Conservation (phyloP, 805 yeast genomes). For the Saccharomycopsis malanga region DNA sequence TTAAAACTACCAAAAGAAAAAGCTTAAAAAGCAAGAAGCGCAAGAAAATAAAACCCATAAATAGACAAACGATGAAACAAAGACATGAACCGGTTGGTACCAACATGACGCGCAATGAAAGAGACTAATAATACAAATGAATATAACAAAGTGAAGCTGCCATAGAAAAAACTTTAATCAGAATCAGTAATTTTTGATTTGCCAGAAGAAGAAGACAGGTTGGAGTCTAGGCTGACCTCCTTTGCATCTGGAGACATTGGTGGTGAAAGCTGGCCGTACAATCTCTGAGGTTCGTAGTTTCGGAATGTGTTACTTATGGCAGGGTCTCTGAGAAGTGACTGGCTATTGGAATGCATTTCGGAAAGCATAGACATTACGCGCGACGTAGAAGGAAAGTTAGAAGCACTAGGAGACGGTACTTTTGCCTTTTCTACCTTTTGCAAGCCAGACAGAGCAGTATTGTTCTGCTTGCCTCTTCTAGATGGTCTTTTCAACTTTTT, state of each 20-base stretch:
- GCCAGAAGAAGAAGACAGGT: not conserved
- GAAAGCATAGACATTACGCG: constrained; percentile 23
- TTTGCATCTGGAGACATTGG: constrained; percentile 10
- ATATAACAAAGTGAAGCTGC: no score
- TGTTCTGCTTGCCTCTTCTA: constrained; percentile 19
- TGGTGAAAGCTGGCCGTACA: constrained; percentile 12
- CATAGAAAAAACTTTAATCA: no score
- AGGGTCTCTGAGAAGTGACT: not conserved
- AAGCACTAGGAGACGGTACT: not conserved
- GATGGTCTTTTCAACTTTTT: constrained; percentile 26
- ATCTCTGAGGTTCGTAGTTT: constrained; percentile 8
- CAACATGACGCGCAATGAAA: no score
- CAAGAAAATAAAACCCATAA: no score
- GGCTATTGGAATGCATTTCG: constrained; percentile 23
- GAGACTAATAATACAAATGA: no score
- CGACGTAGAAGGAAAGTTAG: not conserved
- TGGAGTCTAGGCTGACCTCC: not conserved
- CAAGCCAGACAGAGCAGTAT: not conserved
- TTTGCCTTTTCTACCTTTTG: constrained; percentile 9
- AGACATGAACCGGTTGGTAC: no score
- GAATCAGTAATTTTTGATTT: not conserved
- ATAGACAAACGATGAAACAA: no score
- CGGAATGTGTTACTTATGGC: not conserved
- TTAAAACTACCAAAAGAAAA: no score
- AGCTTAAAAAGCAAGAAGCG: no score